Conservation (phyloP, 2,329 filamentous ascomycete species). For the Myriosclerotinia duriaeana region DNA sequence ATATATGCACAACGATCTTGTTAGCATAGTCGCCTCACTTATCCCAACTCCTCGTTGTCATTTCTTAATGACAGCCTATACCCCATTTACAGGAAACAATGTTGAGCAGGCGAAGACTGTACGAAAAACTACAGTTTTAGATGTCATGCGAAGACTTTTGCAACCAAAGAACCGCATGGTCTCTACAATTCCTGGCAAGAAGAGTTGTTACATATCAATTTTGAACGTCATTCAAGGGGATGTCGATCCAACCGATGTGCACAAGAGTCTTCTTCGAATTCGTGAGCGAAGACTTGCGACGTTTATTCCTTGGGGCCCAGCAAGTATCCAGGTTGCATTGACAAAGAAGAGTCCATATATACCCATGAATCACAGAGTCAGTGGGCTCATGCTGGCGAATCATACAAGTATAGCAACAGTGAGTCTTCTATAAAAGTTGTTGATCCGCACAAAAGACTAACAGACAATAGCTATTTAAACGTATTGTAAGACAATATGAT, state of each 20-base stretch:
- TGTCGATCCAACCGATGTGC: conserved; percentile 95
- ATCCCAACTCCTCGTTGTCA: conserved; percentile 96
- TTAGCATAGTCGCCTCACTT: conserved; percentile 91
- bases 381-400: conserved; percentile 95
- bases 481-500: conserved; percentile 89
- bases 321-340: conserved; percentile 93
- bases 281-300: conserved; percentile 89
- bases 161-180: conserved; percentile 99
- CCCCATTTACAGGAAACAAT: conserved; percentile 93
- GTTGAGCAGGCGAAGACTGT: conserved; percentile 97
- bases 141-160: conserved; percentile 92
- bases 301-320: conserved; percentile 98
- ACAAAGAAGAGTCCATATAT: conserved; percentile 97
- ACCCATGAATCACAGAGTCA: conserved; percentile 89
- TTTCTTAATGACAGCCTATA: conserved; percentile 98
- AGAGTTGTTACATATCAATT: conserved; percentile 98
- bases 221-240: conserved; percentile 99
- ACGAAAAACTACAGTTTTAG: conserved; percentile 94
- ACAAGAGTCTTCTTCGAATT: conserved; percentile 96
- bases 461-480: conserved; percentile 71
- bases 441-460: conserved; percentile 21
- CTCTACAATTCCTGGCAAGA: conserved; percentile 90
- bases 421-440: conserved; percentile 39
- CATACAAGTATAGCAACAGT: conserved; percentile 94
- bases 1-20: conserved; percentile 99